phyloP scores from a whole-genome alignment of 2,329 filamentous ascomycete species.

The Fusarium xylarioides region DNA sequence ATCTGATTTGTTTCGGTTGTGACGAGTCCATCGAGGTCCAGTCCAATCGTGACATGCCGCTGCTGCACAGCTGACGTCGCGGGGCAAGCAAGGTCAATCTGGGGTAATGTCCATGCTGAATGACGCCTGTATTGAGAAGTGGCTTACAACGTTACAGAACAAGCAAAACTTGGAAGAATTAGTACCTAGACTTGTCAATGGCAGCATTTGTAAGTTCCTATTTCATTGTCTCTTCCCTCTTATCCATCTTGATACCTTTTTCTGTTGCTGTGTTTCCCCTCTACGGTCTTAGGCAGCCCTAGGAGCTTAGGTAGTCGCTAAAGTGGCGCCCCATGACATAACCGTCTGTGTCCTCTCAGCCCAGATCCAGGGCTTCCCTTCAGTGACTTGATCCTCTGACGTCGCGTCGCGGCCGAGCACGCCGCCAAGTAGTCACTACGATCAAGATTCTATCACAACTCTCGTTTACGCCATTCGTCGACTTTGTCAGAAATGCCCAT shows the following conservation, averaged over 20 bases:
- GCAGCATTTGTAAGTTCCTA: constrained; percentile 48
- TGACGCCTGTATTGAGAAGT: constrained; percentile 43
- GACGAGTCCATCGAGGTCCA: neutral
- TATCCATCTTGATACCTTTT: neutral
- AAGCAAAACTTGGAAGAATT: constrained; percentile 33
- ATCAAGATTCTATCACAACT: constrained; percentile 3
- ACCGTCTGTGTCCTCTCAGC: constrained; percentile 15
- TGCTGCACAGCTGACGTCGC: constrained; percentile 30
- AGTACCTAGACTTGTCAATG: constrained; percentile 39
- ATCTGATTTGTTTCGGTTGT: neutral
- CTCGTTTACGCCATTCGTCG: neutral
- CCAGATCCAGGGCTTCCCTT: constrained; percentile 6
- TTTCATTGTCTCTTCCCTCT: neutral
- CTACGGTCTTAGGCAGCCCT: neutral
- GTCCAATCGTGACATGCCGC: constrained; percentile 10
- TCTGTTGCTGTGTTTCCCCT: neutral
- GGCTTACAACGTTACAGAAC: constrained; percentile 37
- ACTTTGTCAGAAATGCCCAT: neutral
- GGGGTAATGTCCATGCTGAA: constrained; percentile 37
- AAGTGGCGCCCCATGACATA: constrained; percentile 42
- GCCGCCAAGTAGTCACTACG: constrained; percentile 3
- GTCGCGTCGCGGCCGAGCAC: constrained; percentile 36
- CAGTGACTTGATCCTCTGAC: constrained; percentile 35
- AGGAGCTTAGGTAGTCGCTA: constrained; percentile 1
- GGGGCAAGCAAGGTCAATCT: constrained; percentile 24